Evolutionary conservation across 2,329 filamentous ascomycete species (phyloP).

Genomic region (Bipolaris oryzae): DNA sequence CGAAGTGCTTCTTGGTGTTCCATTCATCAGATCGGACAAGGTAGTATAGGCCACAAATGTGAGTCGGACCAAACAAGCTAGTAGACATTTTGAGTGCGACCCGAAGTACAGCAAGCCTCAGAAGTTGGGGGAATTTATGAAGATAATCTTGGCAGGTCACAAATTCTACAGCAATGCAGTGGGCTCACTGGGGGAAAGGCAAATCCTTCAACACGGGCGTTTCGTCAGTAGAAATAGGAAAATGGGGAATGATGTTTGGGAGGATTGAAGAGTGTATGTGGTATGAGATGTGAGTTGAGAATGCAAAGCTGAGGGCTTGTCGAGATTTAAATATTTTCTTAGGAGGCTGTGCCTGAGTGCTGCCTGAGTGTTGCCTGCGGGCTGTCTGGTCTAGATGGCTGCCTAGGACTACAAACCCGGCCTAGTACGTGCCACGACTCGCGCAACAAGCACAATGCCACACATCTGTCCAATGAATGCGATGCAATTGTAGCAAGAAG

Average conservation of each 20-base stretch:
- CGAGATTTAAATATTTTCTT: background rate
- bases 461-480: constrained; percentile 10
- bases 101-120: background rate
- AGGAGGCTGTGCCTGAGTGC: constrained; percentile 15
- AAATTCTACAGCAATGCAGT: background rate
- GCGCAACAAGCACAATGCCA: constrained; percentile 3
- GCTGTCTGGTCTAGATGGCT: constrained; percentile 6
- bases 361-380: constrained; percentile 13
- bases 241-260: background rate
- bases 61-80: background rate
- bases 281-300: background rate
- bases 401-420: constrained; percentile 14
- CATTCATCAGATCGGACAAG: constrained; percentile 5
- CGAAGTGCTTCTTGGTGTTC: constrained; percentile 41
- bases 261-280: background rate
- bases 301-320: background rate
- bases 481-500: background rate
- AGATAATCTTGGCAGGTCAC: constrained; percentile 2
- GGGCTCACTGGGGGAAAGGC: background rate
- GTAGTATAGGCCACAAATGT: constrained; percentile 44
- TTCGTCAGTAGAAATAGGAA: background rate
- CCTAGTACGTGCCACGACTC: constrained; percentile 13
- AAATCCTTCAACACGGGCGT: background rate
- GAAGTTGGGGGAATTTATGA: background rate
- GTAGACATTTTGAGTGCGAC: background rate